A percentile compares a stretch with the other conserved stretches of the same genome.
Conservation (phyloP, 139 green algal species). For the Tetraselmis striata region DNA sequence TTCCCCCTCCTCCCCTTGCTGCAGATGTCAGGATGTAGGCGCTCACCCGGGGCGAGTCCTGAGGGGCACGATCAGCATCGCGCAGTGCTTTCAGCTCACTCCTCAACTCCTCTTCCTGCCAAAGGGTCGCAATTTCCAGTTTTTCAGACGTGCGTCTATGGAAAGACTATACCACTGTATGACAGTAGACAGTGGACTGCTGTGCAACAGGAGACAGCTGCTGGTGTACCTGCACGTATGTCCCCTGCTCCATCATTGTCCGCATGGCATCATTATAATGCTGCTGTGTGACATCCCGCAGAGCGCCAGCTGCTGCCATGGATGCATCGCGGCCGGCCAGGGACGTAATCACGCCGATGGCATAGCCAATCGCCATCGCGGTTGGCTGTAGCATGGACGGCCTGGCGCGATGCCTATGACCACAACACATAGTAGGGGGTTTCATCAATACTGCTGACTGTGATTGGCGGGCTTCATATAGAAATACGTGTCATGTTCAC, state of each 20-base stretch:
- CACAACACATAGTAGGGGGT: no score
- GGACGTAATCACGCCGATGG: neutral
- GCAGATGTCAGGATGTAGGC: no score
- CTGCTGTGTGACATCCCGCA: neutral
- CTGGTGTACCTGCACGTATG: neutral
- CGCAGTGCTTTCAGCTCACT: neutral
- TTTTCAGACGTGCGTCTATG: no score
- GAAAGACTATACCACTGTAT: no score
- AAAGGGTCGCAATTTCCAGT: no score
- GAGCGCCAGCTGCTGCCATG: neutral
- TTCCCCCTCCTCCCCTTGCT: no score
- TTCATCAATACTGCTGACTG: no score
- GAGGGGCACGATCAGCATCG: neutral
- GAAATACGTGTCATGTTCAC: no score
- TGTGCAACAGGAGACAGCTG: neutral
- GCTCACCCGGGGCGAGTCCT: neutral
- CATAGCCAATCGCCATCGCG: neutral
- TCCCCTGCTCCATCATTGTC: neutral
- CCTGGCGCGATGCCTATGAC: neutral
- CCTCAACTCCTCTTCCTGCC: neutral
- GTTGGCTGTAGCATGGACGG: neutral
- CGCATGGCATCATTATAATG: neutral
- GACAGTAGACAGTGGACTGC: no score
- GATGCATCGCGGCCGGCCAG: neutral
- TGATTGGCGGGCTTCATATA: no score